phyloP scores from a whole-genome alignment of 2,329 filamentous ascomycete species.

The Aspergillus pseudotamarii region DNA sequence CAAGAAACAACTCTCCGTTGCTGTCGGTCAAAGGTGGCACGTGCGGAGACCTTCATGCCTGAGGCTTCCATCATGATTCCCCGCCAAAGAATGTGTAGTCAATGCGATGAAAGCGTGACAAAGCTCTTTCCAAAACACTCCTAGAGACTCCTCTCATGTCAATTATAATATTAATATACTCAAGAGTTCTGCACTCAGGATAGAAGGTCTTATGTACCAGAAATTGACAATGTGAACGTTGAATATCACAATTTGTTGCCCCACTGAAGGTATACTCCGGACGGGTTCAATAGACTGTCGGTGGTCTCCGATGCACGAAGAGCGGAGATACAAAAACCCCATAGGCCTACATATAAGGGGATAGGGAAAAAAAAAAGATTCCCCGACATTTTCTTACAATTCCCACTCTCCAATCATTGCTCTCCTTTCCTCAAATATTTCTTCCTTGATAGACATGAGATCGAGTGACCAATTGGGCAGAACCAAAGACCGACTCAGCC shows the following conservation, averaged over 20 bases:
- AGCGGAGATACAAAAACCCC: conserved; percentile 25
- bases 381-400: not conserved
- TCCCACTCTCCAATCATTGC: conserved; percentile 3
- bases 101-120: not conserved
- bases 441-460: conserved; percentile 28
- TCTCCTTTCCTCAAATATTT: not conserved
- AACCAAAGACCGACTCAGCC: conserved; percentile 35
- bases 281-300: conserved; percentile 26
- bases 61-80: conserved; percentile 16
- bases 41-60: conserved; percentile 25
- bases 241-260: conserved; percentile 7
- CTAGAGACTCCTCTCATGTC: not conserved
- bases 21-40: conserved; percentile 15
- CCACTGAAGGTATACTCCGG: conserved; percentile 28
- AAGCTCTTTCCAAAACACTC: not conserved
- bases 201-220: not conserved
- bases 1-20: not conserved
- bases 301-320: conserved; percentile 38
- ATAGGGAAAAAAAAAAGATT: not conserved
- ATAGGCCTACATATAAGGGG: conserved; percentile 1
- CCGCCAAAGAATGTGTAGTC: not conserved
- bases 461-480: conserved; percentile 24
- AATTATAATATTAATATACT: not conserved
- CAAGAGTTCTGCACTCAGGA: not conserved
- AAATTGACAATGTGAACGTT: not conserved